Conservation (phyloP, 305 asterid genomes). For the Fraxinus velutina region DNA sequence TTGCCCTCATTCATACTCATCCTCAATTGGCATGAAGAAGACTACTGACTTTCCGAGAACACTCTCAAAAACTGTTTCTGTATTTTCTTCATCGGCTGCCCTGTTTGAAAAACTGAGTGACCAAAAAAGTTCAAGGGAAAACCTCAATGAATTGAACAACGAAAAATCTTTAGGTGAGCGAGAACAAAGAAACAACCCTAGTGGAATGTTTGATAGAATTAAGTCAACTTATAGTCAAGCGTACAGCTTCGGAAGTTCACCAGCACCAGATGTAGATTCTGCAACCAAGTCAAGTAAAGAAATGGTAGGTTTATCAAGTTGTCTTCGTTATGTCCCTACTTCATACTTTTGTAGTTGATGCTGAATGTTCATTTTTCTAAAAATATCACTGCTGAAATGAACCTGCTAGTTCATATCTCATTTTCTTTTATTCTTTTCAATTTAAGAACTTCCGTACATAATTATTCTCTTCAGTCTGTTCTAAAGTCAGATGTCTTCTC, state of each 20-base stretch:
- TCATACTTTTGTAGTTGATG: background rate
- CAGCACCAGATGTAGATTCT: constrained; percentile 41
- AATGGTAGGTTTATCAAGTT: constrained; percentile 34
- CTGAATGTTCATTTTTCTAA: constrained; percentile 1
- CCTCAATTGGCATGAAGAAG: constrained; percentile 38
- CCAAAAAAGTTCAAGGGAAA: constrained; percentile 42
- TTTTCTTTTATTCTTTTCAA: background rate
- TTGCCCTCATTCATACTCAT: constrained; percentile 51
- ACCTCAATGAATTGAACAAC: constrained; percentile 28
- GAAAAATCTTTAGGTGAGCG: constrained; percentile 33
- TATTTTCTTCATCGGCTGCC: constrained; percentile 94
- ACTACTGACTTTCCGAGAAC: constrained; percentile 60
- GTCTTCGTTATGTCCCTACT: constrained; percentile 13
- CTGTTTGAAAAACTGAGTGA: constrained; percentile 75
- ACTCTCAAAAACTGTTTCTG: constrained; percentile 90
- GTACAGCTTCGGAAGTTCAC: constrained; percentile 57
- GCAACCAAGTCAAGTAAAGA: constrained; percentile 44
- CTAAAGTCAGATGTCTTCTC: background rate
- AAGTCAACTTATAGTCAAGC: constrained; percentile 75
- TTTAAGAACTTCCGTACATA: background rate
- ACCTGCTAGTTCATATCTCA: background rate
- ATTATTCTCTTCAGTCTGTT: background rate
- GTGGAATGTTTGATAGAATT: constrained; percentile 66
- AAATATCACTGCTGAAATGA: background rate
- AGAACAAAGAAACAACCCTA: constrained; percentile 44